Evolutionary conservation across 306 rosid genomes (phyloP), one percentile per base, ranked within the genome.

Genomic region (Rosa chinensis): DNA sequence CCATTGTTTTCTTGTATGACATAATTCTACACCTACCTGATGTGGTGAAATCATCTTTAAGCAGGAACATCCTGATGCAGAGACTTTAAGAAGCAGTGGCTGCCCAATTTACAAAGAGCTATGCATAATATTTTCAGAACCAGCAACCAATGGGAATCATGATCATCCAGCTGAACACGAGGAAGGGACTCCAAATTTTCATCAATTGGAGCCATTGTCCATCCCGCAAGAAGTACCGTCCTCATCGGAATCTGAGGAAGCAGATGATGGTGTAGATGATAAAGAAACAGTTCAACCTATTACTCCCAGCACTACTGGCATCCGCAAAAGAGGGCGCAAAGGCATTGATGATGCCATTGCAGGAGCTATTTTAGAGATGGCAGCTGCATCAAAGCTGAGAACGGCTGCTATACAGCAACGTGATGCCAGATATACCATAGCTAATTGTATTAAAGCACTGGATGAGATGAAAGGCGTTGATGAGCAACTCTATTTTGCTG

Each of bases 61-160:
- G 49, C 93, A 92, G 95, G 88, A 80, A 56, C 92, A 89, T 78
- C 91, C 94, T 4, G 94, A 93, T 79, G 94, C 94, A 0, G 97
- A 93, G 80, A 21, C 86, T 37, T 18, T 93, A 78, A 93, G 87
- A 83, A 56, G 58, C 10, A 28, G 88, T 56, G 91, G 92, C 82
- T 93, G 97, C 83, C 83, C 96, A 64, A 88, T 84, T 55, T 91
- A 79, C 80, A 88, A 87, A 77, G 96, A 93, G 82, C 88, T 93
- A 16, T 88, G 92, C 86, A 77, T 77, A 71, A 86, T 91, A 84
- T 93, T 93, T 74, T 79, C 93, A 5, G 94, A 93, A 78, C 83
- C 87, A 23, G 71, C 83, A 40, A 70, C 87, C 10, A 88, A 93
- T 21, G 94, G 93, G 48, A 83, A 74, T 20, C 87, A 87, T 45